Base-by-base conservation (phyloP, 1,284 basidiomycete genomes). In the Fomitopsis palustris region DNA sequence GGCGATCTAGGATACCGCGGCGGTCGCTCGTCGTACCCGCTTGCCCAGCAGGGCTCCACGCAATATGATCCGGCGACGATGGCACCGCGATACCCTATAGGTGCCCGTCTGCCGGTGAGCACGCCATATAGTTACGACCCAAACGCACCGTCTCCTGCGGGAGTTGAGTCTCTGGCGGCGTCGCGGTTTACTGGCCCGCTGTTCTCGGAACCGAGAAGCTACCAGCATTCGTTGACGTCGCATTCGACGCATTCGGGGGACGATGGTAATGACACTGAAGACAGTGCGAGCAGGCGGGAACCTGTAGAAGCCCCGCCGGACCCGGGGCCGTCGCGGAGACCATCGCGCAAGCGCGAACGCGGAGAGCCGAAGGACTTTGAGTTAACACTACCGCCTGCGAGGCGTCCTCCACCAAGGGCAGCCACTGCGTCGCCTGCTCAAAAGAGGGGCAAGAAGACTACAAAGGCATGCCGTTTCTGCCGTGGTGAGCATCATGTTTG, bases 401-500 rank as follows among this genome's bases (percentile, higher is more conserved):
- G 21, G 16, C 4, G 5, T 33, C 16, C 25, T 23, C 25, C 25
- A 16, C 17, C 45, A 2, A 29, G 10, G 14, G 25, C 45, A 23
- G 21, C 17, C 12, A 31, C n/a, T 14, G 49, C 14, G 49, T 52
- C 49, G 17, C 49, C 49, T 21, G 49, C 35, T 29, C 31, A 14
- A 21, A 52, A 37, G 49, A 29, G 35, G 54, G 19, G 23, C 47
- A 77, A 76, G 67, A 86, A 86, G 73, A 83, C 80, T 29, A 72
- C 75, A 37, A 79, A 86, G 39, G 88, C 88, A 58, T 90, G 88
- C 74, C 75, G 86, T 71, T 88, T 88, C 70, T 90, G 88, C 75
- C 79, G 87, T 80, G 78, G 88, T 86, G 71, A 77, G 84, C 66
- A 21, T 16, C 47, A 43, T 14, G 9, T 23, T 12, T 25, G 10